A percentile compares a stretch with the other conserved stretches of the same genome.
These are phyloP conservation scores for Thelephora ganbajun DNA, from an alignment of 768 basidiomycete species.

Conservation along the genomic window DNA sequence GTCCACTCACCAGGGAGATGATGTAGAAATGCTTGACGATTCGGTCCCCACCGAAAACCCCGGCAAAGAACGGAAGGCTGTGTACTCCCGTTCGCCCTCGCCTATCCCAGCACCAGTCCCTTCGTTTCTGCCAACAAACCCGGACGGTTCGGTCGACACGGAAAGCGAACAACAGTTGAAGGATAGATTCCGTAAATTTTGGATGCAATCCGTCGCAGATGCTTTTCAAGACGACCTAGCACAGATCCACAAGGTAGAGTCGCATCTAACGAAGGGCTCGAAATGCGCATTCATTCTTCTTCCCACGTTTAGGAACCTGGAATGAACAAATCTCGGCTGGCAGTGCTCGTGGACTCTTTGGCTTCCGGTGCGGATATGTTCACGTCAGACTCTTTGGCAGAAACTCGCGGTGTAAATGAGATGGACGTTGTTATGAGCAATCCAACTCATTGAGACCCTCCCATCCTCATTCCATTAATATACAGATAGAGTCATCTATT, in stretches of 20 bases:
- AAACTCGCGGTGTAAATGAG: conserved; percentile 35
- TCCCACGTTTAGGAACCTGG: conserved; percentile 40
- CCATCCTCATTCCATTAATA: too few species aligned
- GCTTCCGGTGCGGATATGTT: conserved; percentile 71
- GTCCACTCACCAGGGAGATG: conserved; percentile 2
- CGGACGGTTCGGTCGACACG: conserved; percentile 14
- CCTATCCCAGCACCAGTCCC: conserved; percentile 29
- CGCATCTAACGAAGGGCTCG: background rate
- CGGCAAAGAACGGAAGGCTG: background rate
- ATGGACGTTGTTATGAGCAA: conserved; percentile 45
- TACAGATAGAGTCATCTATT: conserved; percentile 34
- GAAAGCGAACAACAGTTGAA: conserved; percentile 41
- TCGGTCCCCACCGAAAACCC: background rate
- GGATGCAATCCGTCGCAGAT: conserved; percentile 76
- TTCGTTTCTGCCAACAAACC: conserved; percentile 33
- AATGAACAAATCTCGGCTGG: conserved; percentile 51
- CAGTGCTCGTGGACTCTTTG: conserved; percentile 69
- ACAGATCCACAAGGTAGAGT: conserved; percentile 59
- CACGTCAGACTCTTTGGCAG: conserved; percentile 22
- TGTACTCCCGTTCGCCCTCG: conserved; percentile 15
- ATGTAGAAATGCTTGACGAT: background rate
- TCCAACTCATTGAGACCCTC: too few species aligned
- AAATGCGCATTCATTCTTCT: conserved; percentile 14
- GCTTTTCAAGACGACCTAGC: conserved; percentile 79
- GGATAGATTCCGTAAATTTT: conserved; percentile 66